These are phyloP conservation scores for Spiraea crenata DNA, from an alignment of 331 rosid species.

Conservation along the genomic window DNA sequence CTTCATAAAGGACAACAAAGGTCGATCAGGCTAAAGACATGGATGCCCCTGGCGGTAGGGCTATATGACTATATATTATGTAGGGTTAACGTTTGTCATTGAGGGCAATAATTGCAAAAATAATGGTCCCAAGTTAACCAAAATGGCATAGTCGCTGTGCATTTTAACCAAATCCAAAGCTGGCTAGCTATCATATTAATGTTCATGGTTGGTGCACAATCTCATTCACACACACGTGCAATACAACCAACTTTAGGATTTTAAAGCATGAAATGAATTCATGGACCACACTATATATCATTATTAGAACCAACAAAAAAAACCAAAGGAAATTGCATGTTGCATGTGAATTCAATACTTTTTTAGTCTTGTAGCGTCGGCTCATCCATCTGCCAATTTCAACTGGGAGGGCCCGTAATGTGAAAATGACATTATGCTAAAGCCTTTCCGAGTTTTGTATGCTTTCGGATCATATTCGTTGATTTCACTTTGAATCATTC, in stretches of 20 bases:
- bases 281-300: neutral
- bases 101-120: constrained; percentile 12
- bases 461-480: neutral
- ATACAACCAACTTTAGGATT: constrained; percentile 12
- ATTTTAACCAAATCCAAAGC: neutral
- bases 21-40: no score
- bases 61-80: no score
- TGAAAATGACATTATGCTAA: neutral
- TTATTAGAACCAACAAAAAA: neutral
- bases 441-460: neutral
- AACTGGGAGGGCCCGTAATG: constrained; percentile 2
- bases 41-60: no score
- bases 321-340: neutral
- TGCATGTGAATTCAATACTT: constrained; percentile 5
- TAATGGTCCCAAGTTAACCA: constrained; percentile 15
- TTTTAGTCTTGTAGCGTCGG: neutral
- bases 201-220: constrained; percentile 18
- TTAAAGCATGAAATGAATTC: neutral
- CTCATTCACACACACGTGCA: constrained; percentile 41
- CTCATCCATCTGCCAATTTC: neutral
- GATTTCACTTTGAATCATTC: no score
- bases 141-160: constrained; percentile 4
- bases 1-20: no score
- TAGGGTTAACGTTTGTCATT: neutral
- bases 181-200: neutral